phyloP scores from a whole-genome alignment of 345 rosid species.

The Balakata baccata region DNA sequence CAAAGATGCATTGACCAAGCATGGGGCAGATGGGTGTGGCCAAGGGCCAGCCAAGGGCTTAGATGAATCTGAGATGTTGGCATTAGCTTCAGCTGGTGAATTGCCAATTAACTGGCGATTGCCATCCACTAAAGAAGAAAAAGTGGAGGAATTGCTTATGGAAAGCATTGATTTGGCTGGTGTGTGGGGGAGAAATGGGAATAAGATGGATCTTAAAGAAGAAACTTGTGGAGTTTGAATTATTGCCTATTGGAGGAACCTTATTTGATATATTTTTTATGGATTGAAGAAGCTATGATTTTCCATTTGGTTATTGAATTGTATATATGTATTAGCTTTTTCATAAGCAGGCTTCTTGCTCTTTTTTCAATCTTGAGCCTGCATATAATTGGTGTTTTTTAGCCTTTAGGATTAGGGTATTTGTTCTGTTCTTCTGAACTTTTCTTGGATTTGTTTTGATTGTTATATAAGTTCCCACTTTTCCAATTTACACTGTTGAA shows the following conservation, averaged over 20 bases:
- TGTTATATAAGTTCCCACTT: neutral
- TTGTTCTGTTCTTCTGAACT: neutral
- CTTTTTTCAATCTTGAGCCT: conserved; percentile 14
- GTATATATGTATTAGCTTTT: conserved; percentile 5
- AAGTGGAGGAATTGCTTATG: conserved; percentile 15
- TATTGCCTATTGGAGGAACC: neutral
- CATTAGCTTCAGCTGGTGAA: conserved; percentile 35
- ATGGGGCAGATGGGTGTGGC: conserved; percentile 41
- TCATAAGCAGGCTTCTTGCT: conserved; percentile 22
- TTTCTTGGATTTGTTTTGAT: neutral
- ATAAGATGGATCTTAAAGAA: conserved; percentile 1
- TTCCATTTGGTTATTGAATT: neutral
- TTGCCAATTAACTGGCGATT: conserved; percentile 13
- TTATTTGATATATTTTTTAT: neutral
- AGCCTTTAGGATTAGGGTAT: too few species aligned
- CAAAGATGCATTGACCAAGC: conserved; percentile 57
- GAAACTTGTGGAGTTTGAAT: conserved; percentile 8
- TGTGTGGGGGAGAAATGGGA: conserved; percentile 10
- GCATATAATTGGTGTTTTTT: neutral
- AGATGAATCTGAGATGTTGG: conserved; percentile 38
- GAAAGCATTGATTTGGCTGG: conserved; percentile 17
- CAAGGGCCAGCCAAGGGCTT: conserved; percentile 54
- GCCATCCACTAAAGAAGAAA: conserved; percentile 3
- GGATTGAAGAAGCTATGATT: neutral
- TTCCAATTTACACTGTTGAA: neutral